Evolutionary conservation across 768 basidiomycete genomes (phyloP).

Genomic region (Pisolithus orientalis): DNA sequence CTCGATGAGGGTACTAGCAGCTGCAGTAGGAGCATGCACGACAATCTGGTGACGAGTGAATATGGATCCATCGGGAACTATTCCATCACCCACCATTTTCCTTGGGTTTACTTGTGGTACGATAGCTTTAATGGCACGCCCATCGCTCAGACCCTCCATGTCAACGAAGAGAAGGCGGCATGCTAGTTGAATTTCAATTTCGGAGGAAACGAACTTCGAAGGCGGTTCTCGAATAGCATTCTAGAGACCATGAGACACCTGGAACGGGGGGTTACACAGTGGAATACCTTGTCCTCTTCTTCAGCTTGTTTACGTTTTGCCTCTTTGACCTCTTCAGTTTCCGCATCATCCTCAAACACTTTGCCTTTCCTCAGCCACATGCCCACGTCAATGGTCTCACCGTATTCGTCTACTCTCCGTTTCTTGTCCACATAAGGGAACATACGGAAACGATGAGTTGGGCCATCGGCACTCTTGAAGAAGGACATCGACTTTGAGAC

Average conservation of each 20-base stretch:
- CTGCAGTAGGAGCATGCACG: constrained; percentile 65
- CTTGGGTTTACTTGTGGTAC: constrained; percentile 94
- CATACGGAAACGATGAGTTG: constrained; percentile 86
- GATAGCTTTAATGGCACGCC: constrained; percentile 93
- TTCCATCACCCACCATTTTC: constrained; percentile 64
- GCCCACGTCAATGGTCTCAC: constrained; percentile 91
- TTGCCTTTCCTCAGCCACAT: constrained; percentile 94
- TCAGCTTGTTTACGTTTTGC: constrained; percentile 58
- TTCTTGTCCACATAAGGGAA: constrained; percentile 95
- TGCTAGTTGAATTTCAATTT: constrained; percentile 71
- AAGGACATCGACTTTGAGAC: constrained; percentile 81
- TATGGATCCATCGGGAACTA: no score
- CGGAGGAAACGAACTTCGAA: constrained; percentile 80
- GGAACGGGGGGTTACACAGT: neutral
- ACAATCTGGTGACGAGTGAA: constrained; percentile 55
- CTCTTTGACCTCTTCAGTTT: constrained; percentile 75
- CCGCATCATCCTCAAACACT: constrained; percentile 84
- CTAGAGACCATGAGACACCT: constrained; percentile 31
- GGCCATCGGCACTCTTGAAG: constrained; percentile 71
- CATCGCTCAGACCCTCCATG: constrained; percentile 95
- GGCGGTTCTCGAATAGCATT: constrained; percentile 79
- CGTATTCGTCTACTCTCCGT: constrained; percentile 89
- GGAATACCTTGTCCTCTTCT: constrained; percentile 71
- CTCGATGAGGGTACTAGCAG: constrained; percentile 68
- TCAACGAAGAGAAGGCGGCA: constrained; percentile 90